These are phyloP conservation scores for Solanum hybrid DNA, from an alignment of 305 asterid genomes.

Conservation along the genomic window DNA sequence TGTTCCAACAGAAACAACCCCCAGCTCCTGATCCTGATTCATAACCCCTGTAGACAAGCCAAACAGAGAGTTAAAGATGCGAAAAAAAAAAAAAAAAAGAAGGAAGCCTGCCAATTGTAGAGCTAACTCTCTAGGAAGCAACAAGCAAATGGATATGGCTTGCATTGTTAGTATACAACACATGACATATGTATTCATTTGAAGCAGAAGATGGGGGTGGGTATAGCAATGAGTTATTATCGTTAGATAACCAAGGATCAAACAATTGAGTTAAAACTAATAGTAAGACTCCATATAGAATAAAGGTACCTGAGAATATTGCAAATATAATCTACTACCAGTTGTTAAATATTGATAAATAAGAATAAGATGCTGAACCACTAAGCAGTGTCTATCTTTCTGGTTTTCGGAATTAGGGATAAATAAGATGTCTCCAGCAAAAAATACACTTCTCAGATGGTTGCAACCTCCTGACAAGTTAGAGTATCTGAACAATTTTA, in stretches of 20 bases:
- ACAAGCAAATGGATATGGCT: background rate
- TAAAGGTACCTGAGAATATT: background rate
- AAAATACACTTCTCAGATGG: background rate
- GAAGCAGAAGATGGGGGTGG: background rate
- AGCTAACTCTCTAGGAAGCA: background rate
- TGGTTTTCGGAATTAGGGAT: background rate
- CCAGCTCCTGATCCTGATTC: slow-evolving; percentile 68
- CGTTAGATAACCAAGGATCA: background rate
- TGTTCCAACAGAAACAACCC: slow-evolving; percentile 91
- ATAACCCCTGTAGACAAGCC: slow-evolving; percentile 46
- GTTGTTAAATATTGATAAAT: background rate
- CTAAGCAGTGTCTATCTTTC: background rate
- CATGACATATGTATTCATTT: background rate
- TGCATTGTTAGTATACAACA: background rate
- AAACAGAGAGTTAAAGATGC: background rate
- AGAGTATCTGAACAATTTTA: background rate
- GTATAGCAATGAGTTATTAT: background rate
- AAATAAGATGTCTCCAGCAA: background rate
- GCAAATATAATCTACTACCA: background rate
- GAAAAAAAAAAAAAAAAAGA: too few species aligned
- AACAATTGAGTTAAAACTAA: background rate
- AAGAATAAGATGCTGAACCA: background rate
- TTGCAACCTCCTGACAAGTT: background rate
- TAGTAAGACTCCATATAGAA: background rate
- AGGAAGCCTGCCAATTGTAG: background rate